Evolutionary conservation across 345 rosid species (phyloP), one percentile per base, ranked within the genome.

Genomic region (Arabidopsis arenosa): DNA sequence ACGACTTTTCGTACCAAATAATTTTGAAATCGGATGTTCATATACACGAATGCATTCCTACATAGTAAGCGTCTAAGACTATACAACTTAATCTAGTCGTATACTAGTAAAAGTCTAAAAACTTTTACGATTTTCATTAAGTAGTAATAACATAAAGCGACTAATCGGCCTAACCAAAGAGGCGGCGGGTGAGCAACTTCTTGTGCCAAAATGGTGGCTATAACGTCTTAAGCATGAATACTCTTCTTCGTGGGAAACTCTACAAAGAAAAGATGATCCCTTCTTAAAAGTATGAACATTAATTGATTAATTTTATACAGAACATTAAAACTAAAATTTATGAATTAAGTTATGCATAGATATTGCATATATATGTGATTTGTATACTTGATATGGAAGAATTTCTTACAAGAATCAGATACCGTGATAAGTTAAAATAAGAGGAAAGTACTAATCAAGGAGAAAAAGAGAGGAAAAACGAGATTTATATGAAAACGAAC

Each of bases 181-280:
- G 77, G 77, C 77, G 68, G 71, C 39, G 2, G 14, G 28, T 66
- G 21, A 39, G 9, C 23, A 66, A 47, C 35, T 56, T 48, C 12
- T 23, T 39, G 44, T 58, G 49, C 62, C 44, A 32, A 32, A 67
- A 58, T 67, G 73, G 60, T 75, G 79, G 73, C 79, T 75, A 28
- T 74, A 12, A 73, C 44, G 60, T 40, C 43, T 52, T 63, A 63
- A 13, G 5, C 6, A 21, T 23, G 1, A 1, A 23, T 73, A 44
- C 32, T 65, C 56, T 64, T 74, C 65, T 64, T 65, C 48, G 9
- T 55, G 55, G 58, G 45, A 55, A 44, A 55, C 56, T 55, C 7
- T 44, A 64, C 63, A n/a, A 14, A 35, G 48, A 54, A 28, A 43
- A 41, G 1, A 41, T 35, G 53, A 32, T 63, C 30, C 8, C 49